Evolutionary conservation across 2,329 filamentous ascomycete species (phyloP).

Genomic region (Phaeophleospora eucalypticola): DNA sequence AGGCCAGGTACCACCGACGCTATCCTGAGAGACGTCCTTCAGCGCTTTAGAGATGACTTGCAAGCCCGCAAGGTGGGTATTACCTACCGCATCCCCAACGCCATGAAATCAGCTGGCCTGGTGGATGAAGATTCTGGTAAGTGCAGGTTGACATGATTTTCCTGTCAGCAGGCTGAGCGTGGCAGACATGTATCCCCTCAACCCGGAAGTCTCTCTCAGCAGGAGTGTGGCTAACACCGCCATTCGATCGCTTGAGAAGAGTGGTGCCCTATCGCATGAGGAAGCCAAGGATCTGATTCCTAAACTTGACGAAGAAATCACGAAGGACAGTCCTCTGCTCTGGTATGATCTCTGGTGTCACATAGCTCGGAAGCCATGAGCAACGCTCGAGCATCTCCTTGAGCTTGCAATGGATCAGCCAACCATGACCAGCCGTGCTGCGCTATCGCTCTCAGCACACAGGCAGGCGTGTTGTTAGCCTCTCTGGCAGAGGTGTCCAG

Average conservation of each 20-base stretch:
- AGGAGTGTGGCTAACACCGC: slow-evolving; percentile 10
- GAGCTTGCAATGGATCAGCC: neutral
- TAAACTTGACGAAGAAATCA: slow-evolving; percentile 14
- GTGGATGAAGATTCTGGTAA: slow-evolving; percentile 12
- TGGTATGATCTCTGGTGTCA: slow-evolving; percentile 24
- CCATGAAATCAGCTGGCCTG: slow-evolving; percentile 6
- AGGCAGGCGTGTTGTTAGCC: neutral
- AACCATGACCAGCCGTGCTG: neutral
- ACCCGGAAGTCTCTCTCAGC: slow-evolving; percentile 16
- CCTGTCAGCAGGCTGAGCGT: slow-evolving; percentile 5
- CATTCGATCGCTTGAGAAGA: slow-evolving; percentile 7
- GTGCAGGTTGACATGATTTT: neutral
- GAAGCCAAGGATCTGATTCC: slow-evolving; percentile 4
- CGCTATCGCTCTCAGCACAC: neutral
- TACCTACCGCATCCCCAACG: slow-evolving; percentile 16
- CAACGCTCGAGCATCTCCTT: neutral
- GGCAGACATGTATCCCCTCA: slow-evolving; percentile 11
- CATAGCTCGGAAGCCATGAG: slow-evolving; percentile 15
- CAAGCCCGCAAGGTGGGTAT: slow-evolving; percentile 11
- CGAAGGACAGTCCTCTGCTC: slow-evolving; percentile 9
- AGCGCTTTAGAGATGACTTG: slow-evolving; percentile 12
- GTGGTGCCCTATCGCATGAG: slow-evolving; percentile 3
- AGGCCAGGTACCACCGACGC: slow-evolving; percentile 15
- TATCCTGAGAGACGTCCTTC: slow-evolving; percentile 11
- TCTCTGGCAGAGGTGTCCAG: neutral